Evolutionary conservation across 2,329 filamentous ascomycete species (phyloP).

Genomic region (Proliferodiscus dingleyae): DNA sequence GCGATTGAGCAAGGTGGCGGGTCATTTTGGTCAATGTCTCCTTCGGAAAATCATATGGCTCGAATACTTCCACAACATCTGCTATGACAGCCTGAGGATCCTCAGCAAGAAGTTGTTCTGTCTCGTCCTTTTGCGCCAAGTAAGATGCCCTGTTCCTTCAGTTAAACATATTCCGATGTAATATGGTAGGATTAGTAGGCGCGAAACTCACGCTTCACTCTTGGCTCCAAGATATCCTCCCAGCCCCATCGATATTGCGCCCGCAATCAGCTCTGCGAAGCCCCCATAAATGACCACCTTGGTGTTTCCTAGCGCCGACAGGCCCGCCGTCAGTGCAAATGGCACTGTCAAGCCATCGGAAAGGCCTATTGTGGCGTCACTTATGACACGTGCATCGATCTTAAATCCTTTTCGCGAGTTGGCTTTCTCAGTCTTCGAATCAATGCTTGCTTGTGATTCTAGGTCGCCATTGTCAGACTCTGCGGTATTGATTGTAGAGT

Average conservation of each 20-base stretch:
- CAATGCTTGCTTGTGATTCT: conserved; percentile 23
- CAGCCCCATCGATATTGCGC: conserved; percentile 58
- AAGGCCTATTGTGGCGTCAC: conserved; percentile 56
- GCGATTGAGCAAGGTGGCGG: conserved; percentile 28
- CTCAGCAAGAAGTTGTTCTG: conserved; percentile 22
- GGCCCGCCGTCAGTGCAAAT: conserved; percentile 57
- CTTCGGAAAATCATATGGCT: conserved; percentile 30
- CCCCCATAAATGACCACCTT: conserved; percentile 53
- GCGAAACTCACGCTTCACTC: conserved; percentile 35
- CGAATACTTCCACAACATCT: conserved; percentile 32
- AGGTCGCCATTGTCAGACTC: conserved; percentile 21
- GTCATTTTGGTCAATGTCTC: conserved; percentile 31
- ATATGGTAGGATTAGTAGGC: no score
- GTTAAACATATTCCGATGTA: no score
- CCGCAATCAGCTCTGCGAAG: conserved; percentile 56
- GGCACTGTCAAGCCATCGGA: conserved; percentile 60
- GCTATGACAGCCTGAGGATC: conserved; percentile 24
- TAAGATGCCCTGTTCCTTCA: conserved; percentile 34
- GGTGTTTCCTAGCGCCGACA: conserved; percentile 45
- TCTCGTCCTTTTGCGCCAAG: conserved; percentile 25
- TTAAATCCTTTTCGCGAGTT: conserved; percentile 23
- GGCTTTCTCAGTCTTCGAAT: conserved; percentile 19
- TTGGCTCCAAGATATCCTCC: conserved; percentile 54
- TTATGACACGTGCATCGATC: conserved; percentile 34
- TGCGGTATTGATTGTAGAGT: conserved; percentile 3